Conservation (phyloP, 352 stramenopile species). For the Pythium grandisporangium region DNA sequence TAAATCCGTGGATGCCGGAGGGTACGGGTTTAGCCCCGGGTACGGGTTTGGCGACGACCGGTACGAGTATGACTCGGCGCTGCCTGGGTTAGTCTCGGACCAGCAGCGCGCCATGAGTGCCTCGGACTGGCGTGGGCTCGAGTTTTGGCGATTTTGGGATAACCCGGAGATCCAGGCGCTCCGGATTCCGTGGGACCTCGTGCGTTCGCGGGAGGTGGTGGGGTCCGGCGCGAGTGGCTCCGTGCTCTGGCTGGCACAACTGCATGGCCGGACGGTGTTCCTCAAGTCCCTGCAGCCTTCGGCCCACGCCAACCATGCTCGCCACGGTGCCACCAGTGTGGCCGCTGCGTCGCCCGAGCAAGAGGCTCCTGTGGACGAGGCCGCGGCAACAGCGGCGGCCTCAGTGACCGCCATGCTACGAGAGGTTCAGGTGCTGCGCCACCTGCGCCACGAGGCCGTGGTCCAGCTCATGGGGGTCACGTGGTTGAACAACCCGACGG, state of each 20-base stretch:
- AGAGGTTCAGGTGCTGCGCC: slow-evolving; percentile 12
- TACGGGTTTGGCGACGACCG: no score
- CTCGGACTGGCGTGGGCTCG: slow-evolving; percentile 10
- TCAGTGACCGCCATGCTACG: slow-evolving; percentile 4
- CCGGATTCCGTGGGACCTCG: slow-evolving; percentile 13
- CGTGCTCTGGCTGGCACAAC: slow-evolving; percentile 14
- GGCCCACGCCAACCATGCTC: neutral
- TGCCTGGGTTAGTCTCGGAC: no score
- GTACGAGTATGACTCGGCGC: no score
- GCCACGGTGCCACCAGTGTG: slow-evolving; percentile 2
- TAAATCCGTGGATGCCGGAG: no score
- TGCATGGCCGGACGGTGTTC: slow-evolving; percentile 8
- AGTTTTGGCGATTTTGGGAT: slow-evolving; percentile 15
- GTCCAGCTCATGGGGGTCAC: slow-evolving; percentile 12
- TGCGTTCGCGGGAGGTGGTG: slow-evolving; percentile 12
- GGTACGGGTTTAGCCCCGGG: no score
- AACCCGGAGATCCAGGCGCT: slow-evolving; percentile 6
- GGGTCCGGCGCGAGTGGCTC: slow-evolving; percentile 13
- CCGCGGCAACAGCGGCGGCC: no score
- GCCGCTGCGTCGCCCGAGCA: no score
- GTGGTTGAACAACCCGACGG: slow-evolving; percentile 13
- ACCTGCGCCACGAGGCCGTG: slow-evolving; percentile 2
- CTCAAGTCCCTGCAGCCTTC: slow-evolving; percentile 12
- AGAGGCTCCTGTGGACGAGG: no score
- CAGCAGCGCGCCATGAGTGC: slow-evolving; percentile 11